These are phyloP conservation scores for Starmerella asiatica DNA, from an alignment of 805 yeast species.

Conservation along the genomic window DNA sequence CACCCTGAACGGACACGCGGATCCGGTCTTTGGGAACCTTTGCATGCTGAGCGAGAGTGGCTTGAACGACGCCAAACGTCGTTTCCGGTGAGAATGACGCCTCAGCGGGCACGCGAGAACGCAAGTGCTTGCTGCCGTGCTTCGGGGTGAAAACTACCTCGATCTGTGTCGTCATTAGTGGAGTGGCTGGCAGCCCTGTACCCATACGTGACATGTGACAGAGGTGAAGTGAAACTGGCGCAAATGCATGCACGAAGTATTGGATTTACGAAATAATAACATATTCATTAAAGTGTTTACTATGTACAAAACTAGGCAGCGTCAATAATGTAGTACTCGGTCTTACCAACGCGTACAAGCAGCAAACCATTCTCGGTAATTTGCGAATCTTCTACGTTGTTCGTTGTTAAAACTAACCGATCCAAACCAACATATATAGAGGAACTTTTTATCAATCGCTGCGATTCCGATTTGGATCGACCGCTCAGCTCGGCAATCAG, in stretches of 20 bases:
- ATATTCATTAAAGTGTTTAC: too few relatives aligned
- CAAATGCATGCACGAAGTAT: too few relatives aligned
- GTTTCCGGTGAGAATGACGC: slow-evolving; percentile 6
- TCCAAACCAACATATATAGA: slow-evolving; percentile 60
- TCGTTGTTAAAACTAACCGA: slow-evolving; percentile 39
- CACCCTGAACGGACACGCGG: slow-evolving; percentile 35
- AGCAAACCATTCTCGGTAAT: slow-evolving; percentile 43
- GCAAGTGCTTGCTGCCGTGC: slow-evolving; percentile 9
- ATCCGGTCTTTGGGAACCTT: slow-evolving; percentile 39
- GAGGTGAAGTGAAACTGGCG: too few relatives aligned
- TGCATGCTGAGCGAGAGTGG: slow-evolving; percentile 22
- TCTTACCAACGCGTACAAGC: slow-evolving; percentile 64
- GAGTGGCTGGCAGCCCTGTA: too few relatives aligned
- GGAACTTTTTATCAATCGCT: slow-evolving; percentile 50
- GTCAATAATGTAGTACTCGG: slow-evolving; percentile 26
- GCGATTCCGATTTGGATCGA: slow-evolving; percentile 38
- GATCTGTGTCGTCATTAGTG: too few relatives aligned
- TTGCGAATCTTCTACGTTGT: slow-evolving; percentile 35
- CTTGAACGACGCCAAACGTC: slow-evolving; percentile 4
- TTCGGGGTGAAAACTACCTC: slow-evolving; percentile 10
- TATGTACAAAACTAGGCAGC: slow-evolving; percentile 7
- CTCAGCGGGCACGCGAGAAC: slow-evolving; percentile 8
- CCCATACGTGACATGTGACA: too few relatives aligned
- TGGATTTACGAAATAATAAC: too few relatives aligned
- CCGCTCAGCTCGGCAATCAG: slow-evolving; percentile 37